Conservation (phyloP, 2,329 filamentous ascomycete genomes). For the Mariannaea elegans region DNA sequence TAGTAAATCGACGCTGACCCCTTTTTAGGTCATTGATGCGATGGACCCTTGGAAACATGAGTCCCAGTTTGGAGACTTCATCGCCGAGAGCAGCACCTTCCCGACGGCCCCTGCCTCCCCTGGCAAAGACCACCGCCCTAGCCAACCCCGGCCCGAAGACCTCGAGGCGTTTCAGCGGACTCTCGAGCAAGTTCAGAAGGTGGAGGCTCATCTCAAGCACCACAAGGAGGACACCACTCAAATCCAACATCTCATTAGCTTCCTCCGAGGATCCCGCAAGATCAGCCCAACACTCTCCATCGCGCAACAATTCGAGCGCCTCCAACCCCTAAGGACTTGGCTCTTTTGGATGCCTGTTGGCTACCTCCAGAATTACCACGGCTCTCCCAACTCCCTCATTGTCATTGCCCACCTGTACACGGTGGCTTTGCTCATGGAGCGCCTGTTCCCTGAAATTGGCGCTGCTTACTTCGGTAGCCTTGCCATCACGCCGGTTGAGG, state of each 20-base stretch:
- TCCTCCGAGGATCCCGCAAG: conserved; percentile 76
- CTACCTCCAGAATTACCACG: conserved; percentile 79
- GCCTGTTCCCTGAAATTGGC: conserved; percentile 90
- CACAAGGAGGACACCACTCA: conserved; percentile 75
- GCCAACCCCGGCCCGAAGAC: conserved; percentile 74
- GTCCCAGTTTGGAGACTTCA: conserved; percentile 85
- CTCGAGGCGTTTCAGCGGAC: conserved; percentile 73
- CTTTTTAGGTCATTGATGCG: conserved; percentile 77
- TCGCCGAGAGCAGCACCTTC: conserved; percentile 80
- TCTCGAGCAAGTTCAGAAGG: conserved; percentile 71
- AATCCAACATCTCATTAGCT: conserved; percentile 74
- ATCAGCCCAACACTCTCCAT: conserved; percentile 75
- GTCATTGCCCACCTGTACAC: conserved; percentile 94
- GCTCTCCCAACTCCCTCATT: conserved; percentile 80
- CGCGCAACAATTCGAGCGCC: conserved; percentile 87
- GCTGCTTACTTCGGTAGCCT: conserved; percentile 87
- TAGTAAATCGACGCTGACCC: conserved; percentile 28
- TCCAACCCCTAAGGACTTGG: conserved; percentile 90
- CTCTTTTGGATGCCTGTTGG: conserved; percentile 94
- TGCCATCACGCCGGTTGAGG: conserved; percentile 82
- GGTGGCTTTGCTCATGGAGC: conserved; percentile 85
- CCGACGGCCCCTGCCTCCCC: conserved; percentile 72
- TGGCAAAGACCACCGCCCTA: conserved; percentile 67
- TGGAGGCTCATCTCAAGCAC: conserved; percentile 74
- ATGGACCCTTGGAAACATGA: conserved; percentile 94